Evolutionary conservation across 345 rosid genomes (phyloP).

Genomic region (Streptanthus diversifolius): DNA sequence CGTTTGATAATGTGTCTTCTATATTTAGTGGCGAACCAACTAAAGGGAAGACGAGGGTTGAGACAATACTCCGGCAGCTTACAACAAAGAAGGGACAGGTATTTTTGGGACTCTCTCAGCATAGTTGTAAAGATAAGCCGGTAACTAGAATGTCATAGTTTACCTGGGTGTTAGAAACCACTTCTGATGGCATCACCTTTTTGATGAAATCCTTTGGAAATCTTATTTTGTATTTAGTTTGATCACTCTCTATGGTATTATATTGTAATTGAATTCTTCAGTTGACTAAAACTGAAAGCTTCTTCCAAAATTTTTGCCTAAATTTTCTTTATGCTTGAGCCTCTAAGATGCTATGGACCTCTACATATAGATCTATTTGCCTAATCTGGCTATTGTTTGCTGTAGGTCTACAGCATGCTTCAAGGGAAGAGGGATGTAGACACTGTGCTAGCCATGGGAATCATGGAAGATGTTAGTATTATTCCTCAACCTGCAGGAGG

Average conservation of each 20-base stretch:
- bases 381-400: conserved; percentile 5
- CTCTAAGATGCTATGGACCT: conserved; percentile 9
- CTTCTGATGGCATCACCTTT: background rate
- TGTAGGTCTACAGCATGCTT: conserved; percentile 89
- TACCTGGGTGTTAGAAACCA: background rate
- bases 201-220: background rate
- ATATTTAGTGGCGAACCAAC: conserved; percentile 84
- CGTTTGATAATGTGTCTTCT: conserved; percentile 18
- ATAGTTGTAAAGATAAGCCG: background rate
- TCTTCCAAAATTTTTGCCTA: background rate
- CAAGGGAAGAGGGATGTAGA: conserved; percentile 94
- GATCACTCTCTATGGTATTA: background rate
- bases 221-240: background rate
- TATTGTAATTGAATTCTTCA: background rate
- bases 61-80: conserved; percentile 84
- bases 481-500: conserved; percentile 99
- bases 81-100: conserved; percentile 99
- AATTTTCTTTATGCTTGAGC: background rate
- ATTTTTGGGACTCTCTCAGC: conserved; percentile 3
- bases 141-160: background rate
- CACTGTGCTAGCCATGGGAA: conserved; percentile 91
- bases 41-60: conserved; percentile 76
- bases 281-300: background rate
- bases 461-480: conserved; percentile 93
- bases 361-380: background rate